Evolutionary conservation across 345 rosid genomes (phyloP).

Genomic region (Trapa incisa): DNA sequence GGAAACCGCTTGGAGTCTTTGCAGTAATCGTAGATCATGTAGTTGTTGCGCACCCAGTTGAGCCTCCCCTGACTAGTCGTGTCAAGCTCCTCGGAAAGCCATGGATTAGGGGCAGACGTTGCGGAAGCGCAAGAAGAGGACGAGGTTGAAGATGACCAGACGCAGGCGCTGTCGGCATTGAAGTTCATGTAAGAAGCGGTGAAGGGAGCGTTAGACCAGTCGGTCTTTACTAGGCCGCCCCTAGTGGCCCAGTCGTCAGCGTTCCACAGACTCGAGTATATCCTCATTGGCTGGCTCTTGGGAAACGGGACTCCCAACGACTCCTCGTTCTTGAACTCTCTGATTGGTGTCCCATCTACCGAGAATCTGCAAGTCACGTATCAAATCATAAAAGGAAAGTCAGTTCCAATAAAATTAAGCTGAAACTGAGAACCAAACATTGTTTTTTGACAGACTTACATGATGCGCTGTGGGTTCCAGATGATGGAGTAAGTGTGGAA

Average conservation of each 20-base stretch:
- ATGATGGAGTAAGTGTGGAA: slow-evolving; percentile 48
- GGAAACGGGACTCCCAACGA: slow-evolving; percentile 39
- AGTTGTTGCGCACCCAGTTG: slow-evolving; percentile 37
- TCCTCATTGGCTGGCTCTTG: slow-evolving; percentile 35
- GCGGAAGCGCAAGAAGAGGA: slow-evolving; percentile 14
- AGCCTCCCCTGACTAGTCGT: slow-evolving; percentile 20
- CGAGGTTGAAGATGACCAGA: slow-evolving; percentile 26
- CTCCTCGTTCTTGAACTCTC: slow-evolving; percentile 50
- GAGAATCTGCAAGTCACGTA: slow-evolving; percentile 19
- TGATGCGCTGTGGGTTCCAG: slow-evolving; percentile 46
- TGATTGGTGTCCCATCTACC: slow-evolving; percentile 43
- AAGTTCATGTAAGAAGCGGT: slow-evolving; percentile 43
- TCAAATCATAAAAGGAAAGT: neutral
- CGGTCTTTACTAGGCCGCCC: slow-evolving; percentile 49
- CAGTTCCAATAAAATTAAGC: too few species aligned
- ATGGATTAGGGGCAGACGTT: slow-evolving; percentile 7
- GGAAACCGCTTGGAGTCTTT: slow-evolving; percentile 36
- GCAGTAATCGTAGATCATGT: slow-evolving; percentile 51
- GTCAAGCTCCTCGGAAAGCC: slow-evolving; percentile 33
- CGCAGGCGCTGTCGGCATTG: slow-evolving; percentile 28
- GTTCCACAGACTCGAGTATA: slow-evolving; percentile 48
- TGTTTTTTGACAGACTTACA: slow-evolving; percentile 11
- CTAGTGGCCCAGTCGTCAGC: slow-evolving; percentile 55
- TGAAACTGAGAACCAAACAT: too few species aligned
- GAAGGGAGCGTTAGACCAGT: slow-evolving; percentile 53